Evolutionary conservation across 768 basidiomycete genomes (phyloP), one percentile per base, ranked within the genome.

Genomic region (Vararia minispora): DNA sequence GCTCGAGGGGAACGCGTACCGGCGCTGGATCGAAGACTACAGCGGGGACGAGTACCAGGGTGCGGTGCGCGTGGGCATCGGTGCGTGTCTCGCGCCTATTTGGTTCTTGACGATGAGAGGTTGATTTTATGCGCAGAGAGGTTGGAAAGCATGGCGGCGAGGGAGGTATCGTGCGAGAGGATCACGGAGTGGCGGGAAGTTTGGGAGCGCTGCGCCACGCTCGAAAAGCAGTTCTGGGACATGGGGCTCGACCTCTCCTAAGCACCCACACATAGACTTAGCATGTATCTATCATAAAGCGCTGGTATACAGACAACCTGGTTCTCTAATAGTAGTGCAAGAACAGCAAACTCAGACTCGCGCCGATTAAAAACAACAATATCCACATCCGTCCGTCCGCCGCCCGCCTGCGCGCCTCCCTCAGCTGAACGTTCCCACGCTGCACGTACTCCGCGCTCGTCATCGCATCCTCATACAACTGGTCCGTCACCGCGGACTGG

Each of bases 391-490:
- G 69, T 28, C 86, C 75, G 50, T 95, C 92, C 50, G 83, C 78
- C 22, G 82, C 84, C 40, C 91, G 69, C 57, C 87, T 71, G 56
- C 77, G 77, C 12, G 95, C 94, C 63, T 91, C 88, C 56, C 74
- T 79, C 40, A 99, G 68, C 59, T 99, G 89, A 29, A 71, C 66
- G 50, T 97, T 97, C 24, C 94, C 91, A 57, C 83, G 85, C 49
- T 85, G 84, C 27, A 97, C 79, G 33, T 78, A 83, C 6, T 75
- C 78, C 9, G 87, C 82, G 21, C 85, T 86, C 2, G 82, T 75
- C 38, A 95, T 80, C 7, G 90, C 92, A 53, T 99, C 94, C 49
- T 95, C 90, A 54, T 89, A 95, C 43, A 99, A 63, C 57, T 88
- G 78, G 52, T 98, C 92, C 8, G 91, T 90, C 48, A 91, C 59